phyloP scores from a whole-genome alignment of 1,284 basidiomycete species.

The Leccinum laetum region DNA sequence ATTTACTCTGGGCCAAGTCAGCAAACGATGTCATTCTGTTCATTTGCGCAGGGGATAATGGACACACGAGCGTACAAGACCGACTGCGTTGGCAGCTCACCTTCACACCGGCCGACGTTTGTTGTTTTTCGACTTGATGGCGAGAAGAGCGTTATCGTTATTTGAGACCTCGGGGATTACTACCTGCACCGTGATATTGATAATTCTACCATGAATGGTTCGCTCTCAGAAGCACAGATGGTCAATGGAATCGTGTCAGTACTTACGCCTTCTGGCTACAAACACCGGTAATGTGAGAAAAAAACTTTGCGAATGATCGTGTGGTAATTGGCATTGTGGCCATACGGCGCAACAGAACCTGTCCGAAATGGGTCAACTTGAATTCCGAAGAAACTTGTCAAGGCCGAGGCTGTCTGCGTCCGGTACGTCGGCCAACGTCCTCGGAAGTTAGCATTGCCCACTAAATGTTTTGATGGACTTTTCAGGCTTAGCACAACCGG shows the following conservation, averaged over 20 bases:
- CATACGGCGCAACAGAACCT: neutral
- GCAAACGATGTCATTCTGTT: neutral
- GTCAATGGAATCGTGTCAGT: neutral
- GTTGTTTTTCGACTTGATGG: neutral
- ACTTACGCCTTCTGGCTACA: neutral
- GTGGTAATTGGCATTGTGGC: neutral
- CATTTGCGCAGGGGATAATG: neutral
- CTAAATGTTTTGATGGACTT: conserved; percentile 17
- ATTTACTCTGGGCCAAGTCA: neutral
- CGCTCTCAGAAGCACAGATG: conserved; percentile 3
- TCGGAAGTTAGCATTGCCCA: neutral
- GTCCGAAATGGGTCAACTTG: neutral
- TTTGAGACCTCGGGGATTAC: neutral
- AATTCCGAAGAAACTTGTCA: neutral
- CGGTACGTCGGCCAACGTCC: neutral
- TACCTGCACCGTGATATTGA: neutral
- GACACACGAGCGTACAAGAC: neutral
- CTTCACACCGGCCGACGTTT: neutral
- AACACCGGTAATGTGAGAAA: neutral
- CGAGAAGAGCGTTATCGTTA: conserved; percentile 1
- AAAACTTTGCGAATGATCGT: neutral
- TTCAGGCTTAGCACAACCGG: conserved; percentile 10
- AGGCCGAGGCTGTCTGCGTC: neutral
- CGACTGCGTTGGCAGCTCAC: neutral
- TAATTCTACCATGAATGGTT: neutral